phyloP scores from a whole-genome alignment of 2,329 filamentous ascomycete genomes.

The Onygena corvina region DNA sequence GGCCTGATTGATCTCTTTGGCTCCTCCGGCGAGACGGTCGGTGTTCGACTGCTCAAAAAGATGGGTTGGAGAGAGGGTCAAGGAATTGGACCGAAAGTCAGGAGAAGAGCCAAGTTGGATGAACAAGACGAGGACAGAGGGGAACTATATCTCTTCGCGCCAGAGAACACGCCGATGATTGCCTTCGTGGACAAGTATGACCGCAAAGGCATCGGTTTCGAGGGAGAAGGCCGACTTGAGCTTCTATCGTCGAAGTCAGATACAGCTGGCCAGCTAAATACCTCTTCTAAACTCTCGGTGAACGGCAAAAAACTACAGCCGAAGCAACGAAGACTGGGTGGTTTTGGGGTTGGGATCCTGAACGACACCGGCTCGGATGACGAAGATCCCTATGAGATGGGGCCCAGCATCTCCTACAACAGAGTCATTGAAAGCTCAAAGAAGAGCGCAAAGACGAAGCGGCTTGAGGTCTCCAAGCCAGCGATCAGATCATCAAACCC shows the following conservation, averaged over 20 bases:
- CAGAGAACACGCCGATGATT: constrained; percentile 60
- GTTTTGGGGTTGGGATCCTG: constrained; percentile 75
- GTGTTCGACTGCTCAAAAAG: constrained; percentile 66
- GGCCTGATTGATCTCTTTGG: constrained; percentile 61
- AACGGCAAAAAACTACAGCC: constrained; percentile 37
- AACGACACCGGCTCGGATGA: constrained; percentile 94
- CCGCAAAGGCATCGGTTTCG: constrained; percentile 37
- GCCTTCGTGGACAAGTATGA: constrained; percentile 34
- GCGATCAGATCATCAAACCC: constrained; percentile 49
- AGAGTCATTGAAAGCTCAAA: constrained; percentile 69
- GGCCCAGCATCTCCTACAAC: constrained; percentile 81
- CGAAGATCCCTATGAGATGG: constrained; percentile 86
- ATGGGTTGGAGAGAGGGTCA: constrained; percentile 97
- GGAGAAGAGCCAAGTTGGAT: constrained; percentile 58
- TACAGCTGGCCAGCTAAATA: constrained; percentile 7
- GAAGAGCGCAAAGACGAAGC: constrained; percentile 50
- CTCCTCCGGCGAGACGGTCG: constrained; percentile 68
- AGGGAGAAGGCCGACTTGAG: constrained; percentile 29
- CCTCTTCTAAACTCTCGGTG: constrained; percentile 23
- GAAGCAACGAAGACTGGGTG: constrained; percentile 47
- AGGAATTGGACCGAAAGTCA: constrained; percentile 78
- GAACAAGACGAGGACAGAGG: constrained; percentile 37
- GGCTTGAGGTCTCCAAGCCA: constrained; percentile 24
- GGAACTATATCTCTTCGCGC: constrained; percentile 65
- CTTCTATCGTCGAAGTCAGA: constrained; percentile 13